Evolutionary conservation across 176 grass and related monocot species (phyloP), one percentile per base, ranked within the genome.

Genomic region (Lolium rigidum): DNA sequence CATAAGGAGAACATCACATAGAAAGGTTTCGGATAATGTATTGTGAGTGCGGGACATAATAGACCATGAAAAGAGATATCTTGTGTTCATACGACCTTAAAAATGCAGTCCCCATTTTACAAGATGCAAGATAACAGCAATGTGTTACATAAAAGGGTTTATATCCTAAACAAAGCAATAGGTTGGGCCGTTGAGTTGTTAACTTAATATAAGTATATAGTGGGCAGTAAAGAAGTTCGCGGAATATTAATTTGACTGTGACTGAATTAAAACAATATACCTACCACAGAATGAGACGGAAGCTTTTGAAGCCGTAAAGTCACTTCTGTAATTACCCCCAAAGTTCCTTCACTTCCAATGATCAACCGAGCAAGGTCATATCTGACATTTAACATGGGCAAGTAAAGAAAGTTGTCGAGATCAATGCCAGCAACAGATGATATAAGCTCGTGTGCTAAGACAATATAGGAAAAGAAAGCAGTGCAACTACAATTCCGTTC

Each of bases 321-420:
- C 35, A 93, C 92, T 90, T 99, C 94, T 68, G 92, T 99, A 86
- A 99, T 99, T 67, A 96, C 71, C 60, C 97, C 97, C 63, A 96
- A 91, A 81, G 97, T 99, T 76, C 97, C 94, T 92, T 96, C 97
- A 83, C 97, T 99, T 56, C 97, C 97, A 86, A 99, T 96, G 37
- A 99, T 92, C 84, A 99, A 88, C 66, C 94, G 90, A 84, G 94
- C 80, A 80, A 99, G 93, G 48, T 99, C 97, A 86, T 99, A 96
- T 86, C 97, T 98, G 84, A 74, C 47, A 90, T 84, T 68, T 8
- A 87, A 70, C 5, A 76, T 71, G 10, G n/a, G 7, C 52, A 52
- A 31, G 9, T 75, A 80, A 86, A 75, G 7, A 50, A 60, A 80
- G 13, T 70, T 81, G 14, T 6, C 14, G 49, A 80, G 60, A 31